Base-by-base conservation (phyloP, 805 yeast species). In the Schwanniomyces vanrijiae region DNA sequence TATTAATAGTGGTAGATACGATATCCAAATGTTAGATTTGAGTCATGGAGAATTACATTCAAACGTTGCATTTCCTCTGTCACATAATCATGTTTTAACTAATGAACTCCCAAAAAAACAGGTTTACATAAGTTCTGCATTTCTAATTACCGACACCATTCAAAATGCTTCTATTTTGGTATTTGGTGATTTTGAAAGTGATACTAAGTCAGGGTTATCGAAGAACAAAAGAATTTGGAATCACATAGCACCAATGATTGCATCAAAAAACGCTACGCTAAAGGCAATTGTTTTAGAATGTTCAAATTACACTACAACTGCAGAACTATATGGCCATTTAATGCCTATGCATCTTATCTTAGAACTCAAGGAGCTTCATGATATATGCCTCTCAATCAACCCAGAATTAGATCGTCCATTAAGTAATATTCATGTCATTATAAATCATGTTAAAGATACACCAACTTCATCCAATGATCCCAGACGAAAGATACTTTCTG, bases 131-230 rank as follows among this genome's bases (percentile, higher is more conserved):
- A 44, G 47, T 18, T 78, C 89, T 2, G 85, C 90, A 2, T 90
- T 75, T 59, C 66, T 89, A 20, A 58, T 89, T 29, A 61, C 69
- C 7, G 71, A 77, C 39, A 55, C 41, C 3, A 22, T 28, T 0
- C 54, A 73, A 0, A 55, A 65, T 10, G 53, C 70, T 7, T 68
- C 71, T 19, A 42, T 90, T 2, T 62, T 90, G 7, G 62, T 86
- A 2, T 89, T 90, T 74, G 97, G 97, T 1, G 97, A 90, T 60
- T 80, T 88, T 29, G 96, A 90, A 60, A 76, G 86, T 41, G 96
- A 88, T 59, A 34, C 56, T 4, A 60, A 71, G 1, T 78, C 87
- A 8, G 54, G 63, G 6, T 48, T 62, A 22, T 54, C 69, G 21
- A 57, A 60, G 26, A 77, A 80, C 50, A 43, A 49, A 7, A 43